Percentiles rank a stretch among this genome's conserved stretches.
Evolutionary conservation across 2,329 filamentous ascomycete genomes (phyloP).

Genomic region (Endothia cerciana): DNA sequence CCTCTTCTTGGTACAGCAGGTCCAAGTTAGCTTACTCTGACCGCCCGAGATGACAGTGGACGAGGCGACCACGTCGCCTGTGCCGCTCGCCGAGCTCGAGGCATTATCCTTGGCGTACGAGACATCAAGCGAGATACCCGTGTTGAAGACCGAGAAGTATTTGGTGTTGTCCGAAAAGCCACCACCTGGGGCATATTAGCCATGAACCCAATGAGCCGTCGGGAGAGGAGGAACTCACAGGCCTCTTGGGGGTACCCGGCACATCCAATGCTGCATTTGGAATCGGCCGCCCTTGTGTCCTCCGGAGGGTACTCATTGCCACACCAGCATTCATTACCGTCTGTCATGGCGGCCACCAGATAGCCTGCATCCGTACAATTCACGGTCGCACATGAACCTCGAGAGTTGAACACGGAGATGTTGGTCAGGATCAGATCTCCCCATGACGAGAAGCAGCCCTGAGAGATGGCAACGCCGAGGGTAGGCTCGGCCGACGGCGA

Average conservation of each 20-base stretch:
- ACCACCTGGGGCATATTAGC: constrained; percentile 52
- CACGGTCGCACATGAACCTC: constrained; percentile 46
- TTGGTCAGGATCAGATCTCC: constrained; percentile 43
- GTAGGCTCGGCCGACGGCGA: constrained; percentile 43
- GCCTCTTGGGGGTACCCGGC: constrained; percentile 62
- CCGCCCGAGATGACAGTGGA: constrained; percentile 26
- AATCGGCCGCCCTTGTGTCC: constrained; percentile 56
- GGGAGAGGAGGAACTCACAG: constrained; percentile 51
- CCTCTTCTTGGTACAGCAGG: neutral
- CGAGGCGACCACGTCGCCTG: constrained; percentile 25
- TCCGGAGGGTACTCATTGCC: constrained; percentile 69
- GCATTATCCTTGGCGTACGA: constrained; percentile 36
- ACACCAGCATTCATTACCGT: constrained; percentile 71
- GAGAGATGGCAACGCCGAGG: constrained; percentile 45
- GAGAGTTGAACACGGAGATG: constrained; percentile 40
- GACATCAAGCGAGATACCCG: constrained; percentile 48
- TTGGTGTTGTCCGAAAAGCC: constrained; percentile 39
- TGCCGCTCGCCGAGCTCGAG: constrained; percentile 34
- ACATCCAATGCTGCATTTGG: constrained; percentile 68
- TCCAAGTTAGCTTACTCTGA: constrained; percentile 17
- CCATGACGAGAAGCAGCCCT: constrained; percentile 55
- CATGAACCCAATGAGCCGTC: neutral
- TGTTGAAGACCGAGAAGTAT: constrained; percentile 56
- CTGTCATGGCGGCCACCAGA: constrained; percentile 65
- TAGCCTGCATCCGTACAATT: constrained; percentile 49